A percentile compares a stretch with the other conserved stretches of the same genome.
phyloP scores from a whole-genome alignment of 2,329 filamentous ascomycete species.

The Massarina eburnea region DNA sequence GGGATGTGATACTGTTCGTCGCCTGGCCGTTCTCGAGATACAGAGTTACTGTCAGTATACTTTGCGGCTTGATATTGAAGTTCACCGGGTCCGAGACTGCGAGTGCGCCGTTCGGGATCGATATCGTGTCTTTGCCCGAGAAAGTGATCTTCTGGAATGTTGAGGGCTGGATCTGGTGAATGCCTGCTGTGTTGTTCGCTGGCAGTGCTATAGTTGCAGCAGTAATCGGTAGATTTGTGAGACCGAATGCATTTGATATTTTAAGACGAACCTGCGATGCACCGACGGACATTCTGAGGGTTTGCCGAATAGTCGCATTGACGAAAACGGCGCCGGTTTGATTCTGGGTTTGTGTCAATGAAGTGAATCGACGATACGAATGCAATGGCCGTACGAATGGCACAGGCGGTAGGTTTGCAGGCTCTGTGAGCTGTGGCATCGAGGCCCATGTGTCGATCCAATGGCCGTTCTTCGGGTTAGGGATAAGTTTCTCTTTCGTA shows the following conservation, averaged over 20 bases:
- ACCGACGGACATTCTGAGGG: slow-evolving; percentile 60
- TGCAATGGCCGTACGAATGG: slow-evolving; percentile 51
- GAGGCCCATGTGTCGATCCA: slow-evolving; percentile 67
- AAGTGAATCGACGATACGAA: neutral
- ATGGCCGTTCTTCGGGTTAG: slow-evolving; percentile 43
- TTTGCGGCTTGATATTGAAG: slow-evolving; percentile 53
- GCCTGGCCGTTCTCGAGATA: slow-evolving; percentile 61
- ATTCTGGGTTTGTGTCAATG: slow-evolving; percentile 46
- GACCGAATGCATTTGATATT: slow-evolving; percentile 67
- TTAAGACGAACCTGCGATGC: slow-evolving; percentile 61
- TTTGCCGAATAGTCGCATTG: slow-evolving; percentile 68
- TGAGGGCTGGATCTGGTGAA: slow-evolving; percentile 53
- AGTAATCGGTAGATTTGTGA: slow-evolving; percentile 61
- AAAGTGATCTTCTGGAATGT: slow-evolving; percentile 62
- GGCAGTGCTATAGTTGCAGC: slow-evolving; percentile 61
- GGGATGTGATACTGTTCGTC: slow-evolving; percentile 61
- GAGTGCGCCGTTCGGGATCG: slow-evolving; percentile 58
- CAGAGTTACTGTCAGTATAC: slow-evolving; percentile 60
- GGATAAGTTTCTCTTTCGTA: no score
- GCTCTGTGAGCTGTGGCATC: slow-evolving; percentile 68
- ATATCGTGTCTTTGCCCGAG: slow-evolving; percentile 54
- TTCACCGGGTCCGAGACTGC: slow-evolving; percentile 64
- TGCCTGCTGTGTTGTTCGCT: slow-evolving; percentile 55
- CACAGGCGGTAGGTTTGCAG: slow-evolving; percentile 60
- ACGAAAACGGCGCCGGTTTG: slow-evolving; percentile 56